phyloP scores from a whole-genome alignment of 2,329 filamentous ascomycete genomes.

The Phialocephala sp. region DNA sequence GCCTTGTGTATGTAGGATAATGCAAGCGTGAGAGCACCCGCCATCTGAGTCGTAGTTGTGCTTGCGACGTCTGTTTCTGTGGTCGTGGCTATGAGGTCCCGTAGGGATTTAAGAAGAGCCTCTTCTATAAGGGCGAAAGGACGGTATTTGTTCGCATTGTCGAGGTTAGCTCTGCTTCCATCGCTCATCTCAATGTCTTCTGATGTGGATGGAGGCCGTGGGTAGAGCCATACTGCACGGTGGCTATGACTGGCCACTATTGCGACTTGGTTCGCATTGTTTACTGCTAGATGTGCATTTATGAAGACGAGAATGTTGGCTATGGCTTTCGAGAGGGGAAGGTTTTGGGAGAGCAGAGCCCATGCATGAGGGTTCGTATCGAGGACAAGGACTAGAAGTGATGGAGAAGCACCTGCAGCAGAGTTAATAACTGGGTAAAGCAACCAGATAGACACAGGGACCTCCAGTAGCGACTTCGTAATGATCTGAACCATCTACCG shows the following conservation, averaged over 20 bases:
- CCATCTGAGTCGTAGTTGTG: conserved; percentile 82
- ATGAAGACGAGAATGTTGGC: conserved; percentile 94
- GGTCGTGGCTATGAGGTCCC: conserved; percentile 73
- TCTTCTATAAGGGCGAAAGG: conserved; percentile 88
- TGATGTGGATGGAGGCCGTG: conserved; percentile 51
- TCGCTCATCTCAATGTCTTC: conserved; percentile 66
- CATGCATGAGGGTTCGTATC: conserved; percentile 97
- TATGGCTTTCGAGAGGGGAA: conserved; percentile 83
- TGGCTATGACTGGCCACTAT: conserved; percentile 89
- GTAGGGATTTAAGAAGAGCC: conserved; percentile 76
- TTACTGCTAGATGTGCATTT: conserved; percentile 94
- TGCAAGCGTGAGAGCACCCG: conserved; percentile 88
- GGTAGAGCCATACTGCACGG: conserved; percentile 89
- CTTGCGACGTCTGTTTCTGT: conserved; percentile 65
- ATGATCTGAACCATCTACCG: conserved; percentile 65
- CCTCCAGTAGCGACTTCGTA: conserved; percentile 54
- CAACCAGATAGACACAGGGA: conserved; percentile 39
- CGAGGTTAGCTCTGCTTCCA: conserved; percentile 39
- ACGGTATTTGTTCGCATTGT: conserved; percentile 84
- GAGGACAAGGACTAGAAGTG: conserved; percentile 87
- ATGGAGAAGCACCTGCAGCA: conserved; percentile 64
- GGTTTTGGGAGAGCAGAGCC: conserved; percentile 74
- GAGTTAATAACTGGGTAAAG: conserved; percentile 25
- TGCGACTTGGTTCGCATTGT: conserved; percentile 90
- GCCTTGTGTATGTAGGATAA: conserved; percentile 87